These are phyloP conservation scores for Pseudoperonospora humuli DNA, from an alignment of 352 stramenopile genomes.

Conservation along the genomic window DNA sequence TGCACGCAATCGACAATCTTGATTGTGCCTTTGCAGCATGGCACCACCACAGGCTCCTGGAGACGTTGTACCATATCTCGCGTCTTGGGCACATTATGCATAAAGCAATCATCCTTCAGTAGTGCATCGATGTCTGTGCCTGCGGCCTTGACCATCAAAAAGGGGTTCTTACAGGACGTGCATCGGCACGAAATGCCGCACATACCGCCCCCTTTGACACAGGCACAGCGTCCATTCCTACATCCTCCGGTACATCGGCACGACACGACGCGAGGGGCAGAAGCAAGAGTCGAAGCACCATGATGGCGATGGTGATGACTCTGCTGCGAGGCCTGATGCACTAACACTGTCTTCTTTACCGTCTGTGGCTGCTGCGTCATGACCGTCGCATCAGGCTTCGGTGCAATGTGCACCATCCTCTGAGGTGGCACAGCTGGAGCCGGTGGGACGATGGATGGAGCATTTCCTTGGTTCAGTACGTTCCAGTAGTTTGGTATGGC, in stretches of 20 bases:
- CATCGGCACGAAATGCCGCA: slow-evolving; percentile 66
- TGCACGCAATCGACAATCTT: slow-evolving; percentile 74
- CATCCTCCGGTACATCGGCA: slow-evolving; percentile 76
- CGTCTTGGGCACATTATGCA: slow-evolving; percentile 84
- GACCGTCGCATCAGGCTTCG: too few relatives aligned
- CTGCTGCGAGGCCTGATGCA: slow-evolving; percentile 1
- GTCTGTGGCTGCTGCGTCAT: slow-evolving; percentile 12
- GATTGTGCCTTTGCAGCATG: slow-evolving; percentile 49
- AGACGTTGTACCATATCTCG: slow-evolving; percentile 74
- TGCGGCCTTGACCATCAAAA: slow-evolving; percentile 70
- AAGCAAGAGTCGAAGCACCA: slow-evolving; percentile 5
- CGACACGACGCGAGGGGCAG: slow-evolving; percentile 49
- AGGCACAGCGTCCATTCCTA: slow-evolving; percentile 72
- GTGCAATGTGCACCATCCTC: slow-evolving; percentile 70
- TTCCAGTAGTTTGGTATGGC: slow-evolving; percentile 84
- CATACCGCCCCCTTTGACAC: slow-evolving; percentile 78
- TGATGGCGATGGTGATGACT: slow-evolving; percentile 6
- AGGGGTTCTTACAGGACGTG: slow-evolving; percentile 84
- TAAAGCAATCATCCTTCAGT: slow-evolving; percentile 74
- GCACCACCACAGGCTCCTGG: slow-evolving; percentile 54
- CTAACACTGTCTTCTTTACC: slow-evolving; percentile 4
- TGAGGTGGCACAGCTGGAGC: slow-evolving; percentile 25
- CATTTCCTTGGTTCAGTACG: slow-evolving; percentile 64
- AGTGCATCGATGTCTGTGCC: slow-evolving; percentile 70
- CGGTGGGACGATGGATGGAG: slow-evolving; percentile 19